Evolutionary conservation across 768 basidiomycete species (phyloP), one percentile per base, ranked within the genome.

Genomic region (Pleurotus tuber-regium): DNA sequence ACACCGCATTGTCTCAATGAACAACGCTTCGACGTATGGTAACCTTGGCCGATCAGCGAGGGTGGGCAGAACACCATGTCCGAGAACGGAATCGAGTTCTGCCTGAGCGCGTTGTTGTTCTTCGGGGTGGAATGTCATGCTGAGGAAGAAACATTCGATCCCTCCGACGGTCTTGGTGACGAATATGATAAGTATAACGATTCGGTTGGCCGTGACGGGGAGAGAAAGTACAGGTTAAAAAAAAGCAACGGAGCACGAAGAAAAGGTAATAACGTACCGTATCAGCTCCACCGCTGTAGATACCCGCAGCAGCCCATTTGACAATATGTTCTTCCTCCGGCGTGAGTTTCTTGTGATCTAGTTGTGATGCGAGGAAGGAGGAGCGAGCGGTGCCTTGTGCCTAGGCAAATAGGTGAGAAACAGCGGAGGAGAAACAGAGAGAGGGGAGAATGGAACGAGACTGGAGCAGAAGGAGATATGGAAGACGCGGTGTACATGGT

Each of bases 151-250:
- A 0, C 81, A 74, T 59, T 82, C 76, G 52, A 82, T 72, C 1
- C 78, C 72, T 31, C 82, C 82, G 54, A 84, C 83, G 18, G 80
- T 85, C 84, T 86, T 42, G 18, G n/a, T n/a, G n/a, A n/a, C n/a
- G n/a, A n/a, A n/a, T n/a, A n/a, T n/a, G n/a, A n/a, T n/a, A n/a
- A n/a, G n/a, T n/a, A n/a, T n/a, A n/a, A n/a, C n/a, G n/a, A n/a
- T n/a, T n/a, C n/a, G n/a, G n/a, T n/a, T n/a, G n/a, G n/a, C n/a
- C n/a, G n/a, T n/a, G n/a, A n/a, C n/a, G n/a, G n/a, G n/a, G n/a
- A n/a, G n/a, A 8, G 60, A 43, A 39, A 24, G 49, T 40, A 39
- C 48, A 42, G 38, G 51, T 8, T 39, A 46, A 21, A 30, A 14
- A 46, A 30, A 2, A 43, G 44, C 5, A 4, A 21, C 19, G 9